These are phyloP conservation scores for Pseudogymnoascus sp. DNA, from an alignment of 2,329 filamentous ascomycete species.

Conservation along the genomic window DNA sequence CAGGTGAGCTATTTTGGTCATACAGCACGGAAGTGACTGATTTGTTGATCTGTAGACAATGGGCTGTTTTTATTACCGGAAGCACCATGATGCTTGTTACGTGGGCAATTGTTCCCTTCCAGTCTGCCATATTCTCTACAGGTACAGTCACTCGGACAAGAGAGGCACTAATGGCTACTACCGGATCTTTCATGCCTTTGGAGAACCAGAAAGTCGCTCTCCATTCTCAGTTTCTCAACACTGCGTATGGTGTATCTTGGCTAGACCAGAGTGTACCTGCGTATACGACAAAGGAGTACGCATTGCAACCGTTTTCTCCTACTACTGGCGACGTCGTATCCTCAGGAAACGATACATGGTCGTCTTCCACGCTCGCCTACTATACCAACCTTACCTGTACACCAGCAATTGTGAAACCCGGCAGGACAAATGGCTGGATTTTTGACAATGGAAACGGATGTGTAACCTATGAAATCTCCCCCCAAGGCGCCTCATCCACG, in stretches of 20 bases:
- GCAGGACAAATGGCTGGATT: constrained; percentile 10
- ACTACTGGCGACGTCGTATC: background rate
- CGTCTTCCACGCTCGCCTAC: constrained; percentile 26
- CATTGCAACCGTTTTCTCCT: constrained; percentile 36
- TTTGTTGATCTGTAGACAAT: constrained; percentile 35
- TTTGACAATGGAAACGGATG: constrained; percentile 36
- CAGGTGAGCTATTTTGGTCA: constrained; percentile 20
- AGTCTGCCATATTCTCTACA: constrained; percentile 46
- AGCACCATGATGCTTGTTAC: constrained; percentile 43
- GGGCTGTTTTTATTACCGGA: constrained; percentile 43
- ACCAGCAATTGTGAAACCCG: constrained; percentile 23
- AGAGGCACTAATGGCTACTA: constrained; percentile 13
- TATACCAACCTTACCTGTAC: constrained; percentile 34
- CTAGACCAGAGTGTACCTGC: constrained; percentile 36
- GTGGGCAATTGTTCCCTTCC: constrained; percentile 46
- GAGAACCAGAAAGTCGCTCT: constrained; percentile 27
- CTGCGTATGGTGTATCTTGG: constrained; percentile 39
- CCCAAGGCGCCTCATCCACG: background rate
- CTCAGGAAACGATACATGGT: constrained; percentile 15
- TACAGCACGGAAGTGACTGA: background rate
- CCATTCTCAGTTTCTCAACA: constrained; percentile 34
- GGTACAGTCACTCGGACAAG: constrained; percentile 23
- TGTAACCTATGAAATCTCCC: constrained; percentile 20
- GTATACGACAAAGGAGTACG: constrained; percentile 38
- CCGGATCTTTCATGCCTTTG: constrained; percentile 24